Base-by-base conservation (phyloP, 1,284 basidiomycete genomes). In the Ganoderma sinense region DNA sequence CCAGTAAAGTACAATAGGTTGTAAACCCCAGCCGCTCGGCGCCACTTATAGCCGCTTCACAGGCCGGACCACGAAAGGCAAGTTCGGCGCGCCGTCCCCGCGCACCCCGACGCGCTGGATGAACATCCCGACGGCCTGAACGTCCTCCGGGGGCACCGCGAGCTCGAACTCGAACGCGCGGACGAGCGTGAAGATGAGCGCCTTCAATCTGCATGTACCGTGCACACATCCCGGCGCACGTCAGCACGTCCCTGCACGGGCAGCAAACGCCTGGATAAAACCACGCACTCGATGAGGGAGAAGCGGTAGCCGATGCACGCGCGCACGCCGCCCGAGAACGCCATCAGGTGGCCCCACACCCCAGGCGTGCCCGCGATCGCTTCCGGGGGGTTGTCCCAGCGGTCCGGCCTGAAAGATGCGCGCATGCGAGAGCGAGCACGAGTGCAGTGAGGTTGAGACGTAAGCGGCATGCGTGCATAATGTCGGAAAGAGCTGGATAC, bases 261-360 rank as follows among this genome's bases (percentile, higher is more conserved):
- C n/a, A 56, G 13, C 13, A 58, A 16, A n/a, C 20, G 40, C 40
- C 2, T 26, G 10, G 8, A n/a, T 14, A 41, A 16, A 55, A 16
- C 41, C 23, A 78, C 83, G 70, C 72, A 89, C 88, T 94, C 91
- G 23, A 88, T 82, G 29, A 94, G 74, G 1, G 91, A 86, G 75
- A 94, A 93, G 5, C 90, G 86, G 77, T 90, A 93, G 0, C 92
- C 92, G 56, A 91, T 91, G 75, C 90, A 91, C 1, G 88, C 84
- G 43, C 85, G 84, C 8, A 88, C 84, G 0, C 90, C 90, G 26
- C 87, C 87, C 3, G 89, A 73, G 82, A 93, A 93, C 1, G 87
- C 86, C 62, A 92, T 79, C 75, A 88, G 69, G 72, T 91, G 85
- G 18, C 86, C 83, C 86, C 85, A 90, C 0, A 92, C 80, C 0